Percentiles rank a stretch among this genome's conserved stretches.
These are phyloP conservation scores for Podila epigama DNA, from an alignment of 192 early-diverging fungal genomes.

Conservation along the genomic window DNA sequence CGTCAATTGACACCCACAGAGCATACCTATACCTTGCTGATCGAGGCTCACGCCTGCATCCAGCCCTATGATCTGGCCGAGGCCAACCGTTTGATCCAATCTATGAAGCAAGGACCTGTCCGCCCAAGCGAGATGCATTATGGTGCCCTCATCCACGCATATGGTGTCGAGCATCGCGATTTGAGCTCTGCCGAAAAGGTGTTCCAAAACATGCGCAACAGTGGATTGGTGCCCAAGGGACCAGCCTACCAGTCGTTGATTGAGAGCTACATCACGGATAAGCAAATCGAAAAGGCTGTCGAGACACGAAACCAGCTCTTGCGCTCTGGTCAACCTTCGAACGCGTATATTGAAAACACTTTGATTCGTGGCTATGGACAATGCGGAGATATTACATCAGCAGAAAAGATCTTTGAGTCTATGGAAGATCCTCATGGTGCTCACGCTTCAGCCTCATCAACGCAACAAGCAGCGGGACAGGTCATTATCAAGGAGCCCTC, in stretches of 20 bases:
- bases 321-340: constrained; percentile 45
- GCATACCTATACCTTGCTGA: constrained; percentile 63
- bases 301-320: constrained; percentile 51
- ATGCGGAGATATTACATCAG: constrained; percentile 44
- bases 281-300: constrained; percentile 54
- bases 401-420: constrained; percentile 57
- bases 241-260: constrained; percentile 62
- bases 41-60: constrained; percentile 62
- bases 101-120: constrained; percentile 54
- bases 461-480: neutral
- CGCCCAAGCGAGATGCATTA: constrained; percentile 57
- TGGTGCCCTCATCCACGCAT: constrained; percentile 63
- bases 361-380: constrained; percentile 63
- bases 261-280: constrained; percentile 57
- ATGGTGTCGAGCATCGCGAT: constrained; percentile 61
- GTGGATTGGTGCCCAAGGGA: constrained; percentile 53
- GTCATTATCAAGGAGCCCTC: constrained; percentile 60
- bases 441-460: neutral
- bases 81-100: constrained; percentile 56
- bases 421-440: constrained; percentile 56
- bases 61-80: constrained; percentile 65
- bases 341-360: constrained; percentile 64
- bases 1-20: constrained; percentile 55
- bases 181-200: constrained; percentile 55
- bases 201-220: constrained; percentile 50